Base-by-base conservation (phyloP, 164 flowering plant genomes). In the Annona cherimola region DNA sequence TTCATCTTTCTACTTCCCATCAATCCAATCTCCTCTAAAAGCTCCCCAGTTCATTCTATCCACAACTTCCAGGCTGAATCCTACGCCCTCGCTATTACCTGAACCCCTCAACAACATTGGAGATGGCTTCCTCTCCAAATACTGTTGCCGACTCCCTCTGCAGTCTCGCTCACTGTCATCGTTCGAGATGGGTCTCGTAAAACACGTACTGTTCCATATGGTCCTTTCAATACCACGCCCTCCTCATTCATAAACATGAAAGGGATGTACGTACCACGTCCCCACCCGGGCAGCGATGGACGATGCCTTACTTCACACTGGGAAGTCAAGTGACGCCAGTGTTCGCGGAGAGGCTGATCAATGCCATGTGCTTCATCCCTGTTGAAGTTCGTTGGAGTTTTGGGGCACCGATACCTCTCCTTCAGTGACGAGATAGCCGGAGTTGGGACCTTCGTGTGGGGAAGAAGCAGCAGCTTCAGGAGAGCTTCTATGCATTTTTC, bases 101-200 rank as follows among this genome's bases (percentile, higher is more conserved):
- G 45, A 65, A 35, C 45, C 69, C 74, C 64, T 72, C 61, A 5
- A 14, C 74, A 44, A 50, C 46, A 1, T 9, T 11, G 1, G 26
- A 16, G 42, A 3, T 26, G 26, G 42, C 68, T 45, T 63, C 74
- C 20, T 50, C n/a, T 3, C 63, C 74, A 5, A 8, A 55, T 2
- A 72, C n/a, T 39, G 35, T 14, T 4, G 41, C 69, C 40, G 20
- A 40, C 19, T 66, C 69, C 69, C 59, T 65, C 54, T 19, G 35
- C 62, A 72, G 44, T 2, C 60, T 46, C 40, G 69, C 76, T 66
- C 84, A 86, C 96, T 93, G 89, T 40, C 74, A 73, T 69, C 84
- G 93, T 74, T 89, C 86, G 0, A 90, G 79, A 63, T 79, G 79
- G 78, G 86, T 83, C 79, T 80, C 83, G 59, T 89, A 89, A 67